These are phyloP conservation scores for Cardamine chenopodiifolia DNA, from an alignment of 345 rosid species.

Conservation along the genomic window DNA sequence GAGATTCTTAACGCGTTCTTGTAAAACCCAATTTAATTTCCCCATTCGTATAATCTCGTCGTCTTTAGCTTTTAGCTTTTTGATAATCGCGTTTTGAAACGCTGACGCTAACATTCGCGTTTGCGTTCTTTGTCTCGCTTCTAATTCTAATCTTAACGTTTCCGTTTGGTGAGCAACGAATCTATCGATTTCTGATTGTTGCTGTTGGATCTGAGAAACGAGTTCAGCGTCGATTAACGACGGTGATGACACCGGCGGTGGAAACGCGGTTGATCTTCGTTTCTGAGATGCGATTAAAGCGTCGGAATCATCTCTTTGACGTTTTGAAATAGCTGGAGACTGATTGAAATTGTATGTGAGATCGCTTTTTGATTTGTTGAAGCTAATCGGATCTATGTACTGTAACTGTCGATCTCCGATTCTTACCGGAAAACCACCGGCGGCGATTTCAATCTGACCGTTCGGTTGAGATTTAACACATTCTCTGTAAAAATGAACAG, in stretches of 20 bases:
- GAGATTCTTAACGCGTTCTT: conserved; percentile 66
- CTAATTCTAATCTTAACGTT: conserved; percentile 63
- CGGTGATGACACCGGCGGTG: background rate
- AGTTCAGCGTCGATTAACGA: conserved; percentile 50
- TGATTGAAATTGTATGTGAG: conserved; percentile 49
- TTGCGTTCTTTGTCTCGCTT: conserved; percentile 61
- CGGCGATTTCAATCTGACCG: conserved; percentile 46
- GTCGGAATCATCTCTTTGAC: conserved; percentile 57
- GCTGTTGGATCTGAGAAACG: conserved; percentile 53
- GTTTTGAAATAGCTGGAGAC: conserved; percentile 46
- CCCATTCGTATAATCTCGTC: conserved; percentile 68
- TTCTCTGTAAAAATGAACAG: conserved; percentile 43
- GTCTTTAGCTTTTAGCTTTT: conserved; percentile 65
- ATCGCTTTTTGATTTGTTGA: conserved; percentile 57
- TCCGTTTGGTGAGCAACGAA: conserved; percentile 58
- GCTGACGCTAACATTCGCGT: conserved; percentile 54
- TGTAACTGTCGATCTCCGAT: conserved; percentile 34
- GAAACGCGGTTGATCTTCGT: conserved; percentile 35
- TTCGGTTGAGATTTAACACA: conserved; percentile 47
- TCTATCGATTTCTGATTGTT: conserved; percentile 60
- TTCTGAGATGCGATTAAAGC: conserved; percentile 43
- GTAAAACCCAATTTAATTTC: conserved; percentile 67
- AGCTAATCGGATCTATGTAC: conserved; percentile 50
- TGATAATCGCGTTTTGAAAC: conserved; percentile 48
- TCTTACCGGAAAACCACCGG: conserved; percentile 37